Percentiles rank a stretch among this genome's conserved stretches.
Evolutionary conservation across 2,329 filamentous ascomycete species (phyloP).

Genomic region (Penicillium sp.): DNA sequence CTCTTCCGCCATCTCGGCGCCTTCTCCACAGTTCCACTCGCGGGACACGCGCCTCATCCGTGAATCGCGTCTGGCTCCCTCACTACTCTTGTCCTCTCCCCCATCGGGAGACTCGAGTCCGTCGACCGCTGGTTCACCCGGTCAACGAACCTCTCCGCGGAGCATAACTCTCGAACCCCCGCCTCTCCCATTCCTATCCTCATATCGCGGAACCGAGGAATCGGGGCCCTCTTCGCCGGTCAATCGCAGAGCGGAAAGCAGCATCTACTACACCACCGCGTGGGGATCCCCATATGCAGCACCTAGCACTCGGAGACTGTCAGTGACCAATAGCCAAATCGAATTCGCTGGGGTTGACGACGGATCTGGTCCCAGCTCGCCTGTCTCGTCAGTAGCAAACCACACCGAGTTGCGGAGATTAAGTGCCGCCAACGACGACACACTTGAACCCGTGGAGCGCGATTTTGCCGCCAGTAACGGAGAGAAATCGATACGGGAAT

Average conservation of each 20-base stretch:
- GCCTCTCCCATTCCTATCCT: slow-evolving; percentile 31
- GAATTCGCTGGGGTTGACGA: slow-evolving; percentile 46
- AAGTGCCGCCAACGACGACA: slow-evolving; percentile 26
- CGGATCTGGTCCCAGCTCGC: slow-evolving; percentile 34
- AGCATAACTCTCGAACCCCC: slow-evolving; percentile 29
- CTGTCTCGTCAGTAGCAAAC: slow-evolving; percentile 28
- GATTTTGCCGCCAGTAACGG: slow-evolving; percentile 24
- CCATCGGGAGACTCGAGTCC: slow-evolving; percentile 38
- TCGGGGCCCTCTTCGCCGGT: slow-evolving; percentile 40
- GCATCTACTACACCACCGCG: slow-evolving; percentile 67
- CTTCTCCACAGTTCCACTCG: slow-evolving; percentile 30
- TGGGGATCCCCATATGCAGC: slow-evolving; percentile 91
- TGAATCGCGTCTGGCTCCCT: slow-evolving; percentile 30
- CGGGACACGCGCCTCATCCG: slow-evolving; percentile 25
- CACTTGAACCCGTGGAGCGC: slow-evolving; percentile 23
- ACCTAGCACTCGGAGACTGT: slow-evolving; percentile 46
- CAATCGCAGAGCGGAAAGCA: slow-evolving; percentile 46
- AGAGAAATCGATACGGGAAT: slow-evolving; percentile 47
- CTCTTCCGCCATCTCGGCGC: slow-evolving; percentile 38
- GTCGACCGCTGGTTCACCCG: slow-evolving; percentile 34
- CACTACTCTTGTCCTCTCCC: slow-evolving; percentile 31
- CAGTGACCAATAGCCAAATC: slow-evolving; percentile 44
- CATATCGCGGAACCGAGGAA: slow-evolving; percentile 32
- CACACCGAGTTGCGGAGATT: slow-evolving; percentile 27
- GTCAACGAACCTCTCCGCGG: slow-evolving; percentile 26